phyloP scores from a whole-genome alignment of 2,329 filamentous ascomycete species.

The Trichoderma aggressivum region DNA sequence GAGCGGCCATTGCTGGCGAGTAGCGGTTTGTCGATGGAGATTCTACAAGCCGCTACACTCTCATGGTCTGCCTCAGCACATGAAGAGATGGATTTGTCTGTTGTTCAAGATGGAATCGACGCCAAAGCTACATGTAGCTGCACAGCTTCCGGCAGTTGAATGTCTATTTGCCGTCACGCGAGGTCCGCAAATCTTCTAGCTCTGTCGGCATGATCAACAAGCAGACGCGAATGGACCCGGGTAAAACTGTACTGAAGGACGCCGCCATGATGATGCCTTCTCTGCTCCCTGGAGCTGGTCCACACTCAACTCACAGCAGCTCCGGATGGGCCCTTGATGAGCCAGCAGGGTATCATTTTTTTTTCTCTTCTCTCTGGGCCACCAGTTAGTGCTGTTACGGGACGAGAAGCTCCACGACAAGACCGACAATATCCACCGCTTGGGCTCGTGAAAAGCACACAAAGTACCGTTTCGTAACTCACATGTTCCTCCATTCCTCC shows the following conservation, averaged over 20 bases:
- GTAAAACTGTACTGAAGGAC: background rate
- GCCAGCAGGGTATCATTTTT: background rate
- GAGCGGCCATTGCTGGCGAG: conserved; percentile 7
- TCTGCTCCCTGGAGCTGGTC: background rate
- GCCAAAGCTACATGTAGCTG: background rate
- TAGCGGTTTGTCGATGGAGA: background rate
- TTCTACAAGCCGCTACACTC: conserved; percentile 3
- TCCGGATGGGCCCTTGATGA: background rate
- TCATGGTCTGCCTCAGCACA: background rate
- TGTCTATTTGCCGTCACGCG: background rate
- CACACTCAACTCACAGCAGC: background rate
- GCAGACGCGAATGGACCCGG: background rate
- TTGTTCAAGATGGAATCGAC: background rate
- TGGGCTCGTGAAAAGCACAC: background rate
- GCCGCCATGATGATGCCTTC: background rate
- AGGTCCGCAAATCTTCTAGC: background rate
- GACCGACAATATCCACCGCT: conserved; percentile 11
- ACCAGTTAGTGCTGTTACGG: background rate
- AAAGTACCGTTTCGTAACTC: background rate
- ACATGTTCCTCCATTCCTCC: conserved; percentile 1
- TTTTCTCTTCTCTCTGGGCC: background rate
- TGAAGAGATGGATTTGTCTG: background rate
- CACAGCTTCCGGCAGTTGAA: background rate
- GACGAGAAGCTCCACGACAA: background rate
- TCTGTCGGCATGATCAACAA: conserved; percentile 3